Evolutionary conservation across 1,284 basidiomycete genomes (phyloP).

Genomic region (Fereydounia khargensis): DNA sequence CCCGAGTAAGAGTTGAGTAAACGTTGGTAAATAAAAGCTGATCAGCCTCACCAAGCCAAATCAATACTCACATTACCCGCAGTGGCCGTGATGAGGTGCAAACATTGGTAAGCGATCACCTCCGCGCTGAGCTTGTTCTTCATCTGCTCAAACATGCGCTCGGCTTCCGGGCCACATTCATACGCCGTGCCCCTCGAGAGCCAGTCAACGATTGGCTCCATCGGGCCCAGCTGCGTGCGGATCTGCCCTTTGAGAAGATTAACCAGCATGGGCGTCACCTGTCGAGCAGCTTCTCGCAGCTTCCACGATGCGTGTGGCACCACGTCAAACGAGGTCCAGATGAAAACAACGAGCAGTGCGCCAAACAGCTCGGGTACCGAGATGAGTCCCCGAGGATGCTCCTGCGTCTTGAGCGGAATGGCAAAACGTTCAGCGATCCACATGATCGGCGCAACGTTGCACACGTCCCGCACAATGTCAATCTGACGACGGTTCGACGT

Average conservation of each 20-base stretch:
- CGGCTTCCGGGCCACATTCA: slow-evolving; percentile 8
- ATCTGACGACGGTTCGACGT: slow-evolving; percentile 62
- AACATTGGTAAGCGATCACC: slow-evolving; percentile 3
- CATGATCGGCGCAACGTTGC: slow-evolving; percentile 67
- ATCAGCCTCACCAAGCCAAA: too few relatives aligned
- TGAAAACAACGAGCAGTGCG: slow-evolving; percentile 12
- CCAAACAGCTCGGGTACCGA: slow-evolving; percentile 54
- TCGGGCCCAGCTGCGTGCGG: slow-evolving; percentile 5
- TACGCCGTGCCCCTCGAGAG: slow-evolving; percentile 19
- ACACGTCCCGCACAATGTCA: slow-evolving; percentile 71
- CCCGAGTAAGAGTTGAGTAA: too few relatives aligned
- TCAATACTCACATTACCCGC: slow-evolving; percentile 11
- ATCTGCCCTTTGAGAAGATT: slow-evolving; percentile 14
- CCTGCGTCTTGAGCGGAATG: slow-evolving; percentile 68
- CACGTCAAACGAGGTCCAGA: slow-evolving; percentile 58
- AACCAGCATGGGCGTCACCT: slow-evolving; percentile 1
- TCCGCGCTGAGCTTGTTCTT: slow-evolving; percentile 2
- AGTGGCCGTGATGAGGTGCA: slow-evolving; percentile 16
- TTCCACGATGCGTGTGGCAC: slow-evolving; percentile 61
- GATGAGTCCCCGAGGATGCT: slow-evolving; percentile 64
- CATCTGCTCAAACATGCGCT: slow-evolving; percentile 10
- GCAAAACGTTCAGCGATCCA: slow-evolving; percentile 59
- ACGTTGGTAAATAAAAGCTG: too few relatives aligned
- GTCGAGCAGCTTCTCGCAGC: slow-evolving; percentile 8
- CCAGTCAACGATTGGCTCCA: slow-evolving; percentile 12